These are phyloP conservation scores for Nannizziopsis arthrosporioides DNA, from an alignment of 2,329 filamentous ascomycete species.

Conservation along the genomic window DNA sequence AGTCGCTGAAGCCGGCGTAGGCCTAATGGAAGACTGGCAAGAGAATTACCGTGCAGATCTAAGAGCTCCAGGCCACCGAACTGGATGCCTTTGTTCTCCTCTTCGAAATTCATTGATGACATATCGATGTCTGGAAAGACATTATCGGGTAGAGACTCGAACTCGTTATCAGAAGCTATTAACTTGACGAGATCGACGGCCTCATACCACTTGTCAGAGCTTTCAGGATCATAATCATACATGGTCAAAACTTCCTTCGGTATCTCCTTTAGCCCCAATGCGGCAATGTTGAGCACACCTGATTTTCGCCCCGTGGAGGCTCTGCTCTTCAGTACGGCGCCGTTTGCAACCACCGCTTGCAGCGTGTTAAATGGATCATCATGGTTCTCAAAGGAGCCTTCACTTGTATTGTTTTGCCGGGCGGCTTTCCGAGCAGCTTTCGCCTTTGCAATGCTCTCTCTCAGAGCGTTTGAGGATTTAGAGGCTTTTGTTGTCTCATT, in stretches of 20 bases:
- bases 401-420: constrained; percentile 20
- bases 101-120: constrained; percentile 48
- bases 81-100: constrained; percentile 57
- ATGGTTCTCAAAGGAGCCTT: constrained; percentile 29
- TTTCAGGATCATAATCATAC: constrained; percentile 67
- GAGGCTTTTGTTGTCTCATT: constrained; percentile 34
- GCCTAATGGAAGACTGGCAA: constrained; percentile 62
- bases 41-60: constrained; percentile 74
- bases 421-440: constrained; percentile 63
- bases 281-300: constrained; percentile 79
- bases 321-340: constrained; percentile 60
- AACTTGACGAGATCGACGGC: constrained; percentile 76
- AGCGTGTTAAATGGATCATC: constrained; percentile 51
- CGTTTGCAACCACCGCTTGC: constrained; percentile 46
- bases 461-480: constrained; percentile 68
- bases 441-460: constrained; percentile 86
- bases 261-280: constrained; percentile 65
- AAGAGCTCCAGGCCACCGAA: constrained; percentile 72
- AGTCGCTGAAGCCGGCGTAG: constrained; percentile 61
- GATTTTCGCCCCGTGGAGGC: constrained; percentile 61
- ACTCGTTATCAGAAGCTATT: constrained; percentile 79
- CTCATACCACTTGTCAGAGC: constrained; percentile 69
- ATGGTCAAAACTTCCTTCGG: constrained; percentile 76
- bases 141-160: constrained; percentile 59
- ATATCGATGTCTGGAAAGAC: constrained; percentile 64